Evolutionary conservation across 257 asterid species (phyloP).

Genomic region (Solanum stenotomum): DNA sequence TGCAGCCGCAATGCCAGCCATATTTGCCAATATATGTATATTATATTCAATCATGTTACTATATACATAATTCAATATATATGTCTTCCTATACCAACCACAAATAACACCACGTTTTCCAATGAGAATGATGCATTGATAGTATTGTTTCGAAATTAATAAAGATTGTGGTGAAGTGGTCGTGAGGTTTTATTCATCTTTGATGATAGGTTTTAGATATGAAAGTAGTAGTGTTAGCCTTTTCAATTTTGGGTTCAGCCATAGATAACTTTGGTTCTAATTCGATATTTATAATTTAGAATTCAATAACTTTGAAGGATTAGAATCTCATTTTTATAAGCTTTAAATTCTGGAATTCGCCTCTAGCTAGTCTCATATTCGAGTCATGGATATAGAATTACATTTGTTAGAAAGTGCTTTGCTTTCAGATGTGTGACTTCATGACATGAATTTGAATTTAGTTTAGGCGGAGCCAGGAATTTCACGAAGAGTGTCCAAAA

Average conservation of each 20-base stretch:
- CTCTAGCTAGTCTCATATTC: not conserved
- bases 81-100: not conserved
- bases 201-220: not conserved
- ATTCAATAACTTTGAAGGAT: not conserved
- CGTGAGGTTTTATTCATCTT: fast-evolving
- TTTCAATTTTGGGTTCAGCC: fast-evolving
- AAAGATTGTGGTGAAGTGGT: fast-evolving
- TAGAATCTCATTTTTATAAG: not conserved
- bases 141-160: not conserved
- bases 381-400: not conserved
- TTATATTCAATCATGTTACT: not conserved
- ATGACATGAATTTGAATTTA: not conserved
- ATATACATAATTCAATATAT: not conserved
- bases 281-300: not conserved
- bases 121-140: not conserved
- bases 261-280: not conserved
- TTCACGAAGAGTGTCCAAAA: not conserved
- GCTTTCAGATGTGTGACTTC: not conserved
- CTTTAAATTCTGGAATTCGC: not conserved
- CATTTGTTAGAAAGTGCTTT: not conserved
- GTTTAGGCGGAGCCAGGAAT: fast-evolving
- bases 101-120: not conserved
- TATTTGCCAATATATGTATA: not conserved
- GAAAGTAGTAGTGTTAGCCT: fast-evolving
- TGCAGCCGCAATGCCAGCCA: not conserved